Evolutionary conservation across 345 rosid genomes (phyloP), one percentile per base, ranked within the genome.

Genomic region (Arabis hirsuta): DNA sequence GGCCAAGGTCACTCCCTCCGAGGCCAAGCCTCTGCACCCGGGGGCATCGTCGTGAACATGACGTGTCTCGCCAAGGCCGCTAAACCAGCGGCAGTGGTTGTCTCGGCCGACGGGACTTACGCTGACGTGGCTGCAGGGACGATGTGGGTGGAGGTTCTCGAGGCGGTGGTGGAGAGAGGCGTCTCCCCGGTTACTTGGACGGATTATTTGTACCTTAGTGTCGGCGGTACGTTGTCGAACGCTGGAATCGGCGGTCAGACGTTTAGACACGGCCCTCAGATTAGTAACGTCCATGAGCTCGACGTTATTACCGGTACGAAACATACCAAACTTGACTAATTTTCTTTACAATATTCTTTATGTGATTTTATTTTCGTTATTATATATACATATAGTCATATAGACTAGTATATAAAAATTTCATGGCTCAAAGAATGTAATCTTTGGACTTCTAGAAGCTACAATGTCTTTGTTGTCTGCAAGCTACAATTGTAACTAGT

Each of bases 241-340:
- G 98, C 90, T 6, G 99, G 99, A 63, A 95, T 95, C 12, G 82
- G 99, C 11, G 99, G 99, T n/a, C 93, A 88, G 44, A 82, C 82
- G 8, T 95, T 91, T 77, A 87, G 90, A 8, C 81, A 78, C n/a
- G 98, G 99, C 34, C 99, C 99, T 29, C 99, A 91, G 78, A 95
- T 95, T 80, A 88, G 87, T 83, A 95, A 91, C 41, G 98, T 91
- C 41, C 79, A 73, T 29, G 92, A 91, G 79, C 12, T 95, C 65
- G 98, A 95, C 74, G 96, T 95, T 53, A 62, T 91, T 12, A 95
- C 96, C 6, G 99, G 99, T 95, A 87, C 7, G 73, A 47, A 45
- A 46, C 6, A 14, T n/a, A 14, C 24, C 9, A 55, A 29, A 26
- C 60, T 26, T 61, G 55, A 12, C 38, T 61, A 6, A 32, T 9